Evolutionary conservation across 768 basidiomycete genomes (phyloP), one percentile per base, ranked within the genome.

Genomic region (Kwoniella dejecticola): DNA sequence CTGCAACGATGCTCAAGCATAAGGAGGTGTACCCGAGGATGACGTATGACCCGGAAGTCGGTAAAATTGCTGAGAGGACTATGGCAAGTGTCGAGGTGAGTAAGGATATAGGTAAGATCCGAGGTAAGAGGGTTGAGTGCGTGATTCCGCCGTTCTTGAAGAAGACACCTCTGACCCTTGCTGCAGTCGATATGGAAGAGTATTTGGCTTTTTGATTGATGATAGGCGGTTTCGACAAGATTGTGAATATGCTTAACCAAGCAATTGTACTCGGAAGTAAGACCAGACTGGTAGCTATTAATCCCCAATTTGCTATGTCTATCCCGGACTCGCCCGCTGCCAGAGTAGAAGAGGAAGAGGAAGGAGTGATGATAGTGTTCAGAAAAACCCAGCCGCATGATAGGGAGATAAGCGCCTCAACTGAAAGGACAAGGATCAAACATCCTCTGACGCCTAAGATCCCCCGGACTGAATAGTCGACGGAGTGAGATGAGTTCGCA

Each of bases 121-220:
- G 47, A 46, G 66, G 58, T 11, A 64, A 23, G 5, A 66, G 45
- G 3, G 60, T 69, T 5, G 41, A 30, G 49, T 63, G 62, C 5
- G 61, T 63, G n/a, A 69, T 65, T 42, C 67, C 68, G 4, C 57
- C 58, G 5, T 30, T 27, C 13, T 29, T 44, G 52, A 67, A 48
- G 19, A 64, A 26, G 3, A 44, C 6, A 10, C n/a, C 45, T 27
- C 49, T 44, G 3, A 49, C 17, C 29, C 10, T 50, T 30, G 49
- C 30, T 2, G 57, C 30, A 19, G 46, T 42, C 17, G n/a, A 19
- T 42, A 6, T 17, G 44, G 12, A n/a, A 12, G 30, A 19, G 24
- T 45, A 40, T 44, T 31, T n/a, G n/a, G n/a, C n/a, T n/a, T n/a
- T 33, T 8, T 62, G 42, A 45, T 31, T 15, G 36, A 48, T 36